These are phyloP conservation scores for Leccinum uliginosum DNA, from an alignment of 768 basidiomycete genomes.

Conservation along the genomic window DNA sequence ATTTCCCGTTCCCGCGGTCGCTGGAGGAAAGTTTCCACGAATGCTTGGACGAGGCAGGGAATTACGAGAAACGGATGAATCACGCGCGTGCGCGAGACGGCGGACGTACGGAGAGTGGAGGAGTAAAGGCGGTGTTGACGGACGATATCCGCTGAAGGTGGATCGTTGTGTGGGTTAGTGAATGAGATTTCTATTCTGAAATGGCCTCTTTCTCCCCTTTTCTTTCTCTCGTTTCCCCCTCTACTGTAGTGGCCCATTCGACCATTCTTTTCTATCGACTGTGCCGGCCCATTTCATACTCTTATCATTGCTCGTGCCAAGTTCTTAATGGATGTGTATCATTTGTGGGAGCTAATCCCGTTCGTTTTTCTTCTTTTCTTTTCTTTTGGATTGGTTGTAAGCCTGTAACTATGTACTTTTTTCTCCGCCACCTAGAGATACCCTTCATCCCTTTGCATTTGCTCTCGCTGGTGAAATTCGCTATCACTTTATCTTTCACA, in stretches of 20 bases:
- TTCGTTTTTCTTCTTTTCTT: background rate
- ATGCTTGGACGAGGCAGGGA: conserved; percentile 17
- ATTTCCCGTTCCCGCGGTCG: conserved; percentile 65
- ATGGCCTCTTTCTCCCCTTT: background rate
- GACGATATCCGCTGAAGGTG: conserved; percentile 28
- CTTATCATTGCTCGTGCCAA: conserved; percentile 10
- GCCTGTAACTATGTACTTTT: conserved; percentile 23
- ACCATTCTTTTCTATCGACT: conserved; percentile 7
- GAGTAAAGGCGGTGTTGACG: conserved; percentile 70
- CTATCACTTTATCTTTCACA: background rate
- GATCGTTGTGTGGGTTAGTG: conserved; percentile 4
- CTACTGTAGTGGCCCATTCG: conserved; percentile 8
- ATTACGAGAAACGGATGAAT: conserved; percentile 57
- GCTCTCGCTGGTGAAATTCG: background rate
- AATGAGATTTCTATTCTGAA: conserved; percentile 13
- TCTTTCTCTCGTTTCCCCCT: conserved; percentile 3
- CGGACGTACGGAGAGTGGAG: conserved; percentile 80
- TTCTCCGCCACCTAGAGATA: conserved; percentile 22
- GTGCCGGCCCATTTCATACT: conserved; percentile 9
- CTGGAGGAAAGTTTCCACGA: conserved; percentile 35
- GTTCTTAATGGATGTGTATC: conserved; percentile 22
- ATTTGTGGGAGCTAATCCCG: conserved; percentile 1
- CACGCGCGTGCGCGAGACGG: conserved; percentile 72
- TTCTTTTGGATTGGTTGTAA: conserved; percentile 14
- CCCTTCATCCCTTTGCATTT: conserved; percentile 15